Conservation (phyloP, 2,329 filamentous ascomycete species). For the Phialophora verrucosa region DNA sequence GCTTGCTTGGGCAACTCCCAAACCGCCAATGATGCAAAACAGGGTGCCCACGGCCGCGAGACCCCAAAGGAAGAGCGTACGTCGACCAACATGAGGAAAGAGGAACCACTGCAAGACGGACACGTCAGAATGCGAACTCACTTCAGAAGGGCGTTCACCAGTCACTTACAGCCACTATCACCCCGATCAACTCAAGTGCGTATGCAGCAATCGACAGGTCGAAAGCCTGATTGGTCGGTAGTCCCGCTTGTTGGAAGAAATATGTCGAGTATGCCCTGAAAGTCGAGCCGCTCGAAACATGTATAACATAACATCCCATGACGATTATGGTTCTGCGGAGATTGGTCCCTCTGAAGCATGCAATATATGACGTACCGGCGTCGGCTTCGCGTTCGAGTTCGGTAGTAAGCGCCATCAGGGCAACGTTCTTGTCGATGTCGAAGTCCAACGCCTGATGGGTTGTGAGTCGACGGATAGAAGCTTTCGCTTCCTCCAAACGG, state of each 20-base stretch:
- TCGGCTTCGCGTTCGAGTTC: conserved; percentile 41
- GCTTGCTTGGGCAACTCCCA: conserved; percentile 31
- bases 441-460: conserved; percentile 35
- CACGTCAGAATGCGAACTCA: neutral
- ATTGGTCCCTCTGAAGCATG: conserved; percentile 43
- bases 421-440: conserved; percentile 42
- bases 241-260: conserved; percentile 47
- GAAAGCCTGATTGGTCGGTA: conserved; percentile 44
- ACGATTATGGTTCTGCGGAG: conserved; percentile 51
- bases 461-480: conserved; percentile 43
- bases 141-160: conserved; percentile 39
- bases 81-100: conserved; percentile 47
- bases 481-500: conserved; percentile 44
- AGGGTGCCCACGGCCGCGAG: conserved; percentile 41
- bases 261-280: conserved; percentile 44
- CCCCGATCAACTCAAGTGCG: conserved; percentile 62
- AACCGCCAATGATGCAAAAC: conserved; percentile 42
- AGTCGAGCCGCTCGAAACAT: conserved; percentile 43
- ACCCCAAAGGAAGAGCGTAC: conserved; percentile 47
- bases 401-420: conserved; percentile 50
- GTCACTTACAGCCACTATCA: conserved; percentile 40
- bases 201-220: conserved; percentile 64
- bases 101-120: conserved; percentile 48
- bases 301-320: conserved; percentile 45
- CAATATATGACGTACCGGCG: conserved; percentile 39